Conservation (phyloP, 352 stramenopile species). For the Globisporangium spiculum region DNA sequence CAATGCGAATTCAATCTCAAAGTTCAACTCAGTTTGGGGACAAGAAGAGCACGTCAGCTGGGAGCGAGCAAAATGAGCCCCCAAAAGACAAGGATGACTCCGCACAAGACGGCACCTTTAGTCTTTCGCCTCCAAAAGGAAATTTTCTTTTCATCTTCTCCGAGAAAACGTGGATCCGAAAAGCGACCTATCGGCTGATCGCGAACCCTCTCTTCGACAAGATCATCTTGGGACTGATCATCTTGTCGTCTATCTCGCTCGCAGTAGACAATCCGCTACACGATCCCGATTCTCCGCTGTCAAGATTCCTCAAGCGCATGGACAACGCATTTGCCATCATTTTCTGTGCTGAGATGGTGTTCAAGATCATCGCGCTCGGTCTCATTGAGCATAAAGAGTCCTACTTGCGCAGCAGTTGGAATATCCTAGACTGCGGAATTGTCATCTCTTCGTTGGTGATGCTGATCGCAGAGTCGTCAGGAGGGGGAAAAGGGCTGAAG, state of each 20-base stretch:
- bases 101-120: slow-evolving; percentile 10
- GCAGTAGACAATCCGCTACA: slow-evolving; percentile 85
- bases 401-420: slow-evolving; percentile 88
- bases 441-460: slow-evolving; percentile 81
- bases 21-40: background rate
- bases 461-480: slow-evolving; percentile 47
- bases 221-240: slow-evolving; percentile 80
- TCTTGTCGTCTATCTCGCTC: slow-evolving; percentile 77
- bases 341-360: slow-evolving; percentile 87
- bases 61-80: background rate
- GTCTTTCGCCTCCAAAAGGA: slow-evolving; percentile 19
- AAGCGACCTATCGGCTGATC: slow-evolving; percentile 46
- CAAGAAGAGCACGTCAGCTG: background rate
- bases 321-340: slow-evolving; percentile 79
- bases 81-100: background rate
- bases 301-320: slow-evolving; percentile 44
- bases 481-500: slow-evolving; percentile 46
- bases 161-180: slow-evolving; percentile 36
- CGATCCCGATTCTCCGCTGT: slow-evolving; percentile 43
- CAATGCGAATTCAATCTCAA: background rate
- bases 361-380: slow-evolving; percentile 88
- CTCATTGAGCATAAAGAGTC: slow-evolving; percentile 59
- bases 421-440: slow-evolving; percentile 88
- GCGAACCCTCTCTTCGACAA: slow-evolving; percentile 74
- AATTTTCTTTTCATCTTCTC: slow-evolving; percentile 51